Evolutionary conservation across 345 rosid species (phyloP).

Genomic region (Tarenaya hassleriana): DNA sequence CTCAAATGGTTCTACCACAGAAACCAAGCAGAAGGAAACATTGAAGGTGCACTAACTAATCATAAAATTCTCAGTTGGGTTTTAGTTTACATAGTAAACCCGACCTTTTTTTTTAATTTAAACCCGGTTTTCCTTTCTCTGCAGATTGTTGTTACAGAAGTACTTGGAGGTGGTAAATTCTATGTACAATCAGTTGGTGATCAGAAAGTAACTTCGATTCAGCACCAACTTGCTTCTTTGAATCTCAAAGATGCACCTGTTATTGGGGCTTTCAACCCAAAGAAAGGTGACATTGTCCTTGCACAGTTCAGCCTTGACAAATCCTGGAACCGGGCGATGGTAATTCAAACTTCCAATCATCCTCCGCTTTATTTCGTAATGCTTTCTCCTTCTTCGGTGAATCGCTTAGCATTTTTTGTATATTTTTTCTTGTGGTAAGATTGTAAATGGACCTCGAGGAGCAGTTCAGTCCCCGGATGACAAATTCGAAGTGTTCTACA

Average conservation of each 20-base stretch:
- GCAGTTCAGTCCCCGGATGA: constrained; percentile 60
- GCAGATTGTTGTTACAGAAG: constrained; percentile 90
- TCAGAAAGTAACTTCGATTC: constrained; percentile 64
- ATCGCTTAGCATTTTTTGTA: no score
- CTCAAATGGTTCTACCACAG: constrained; percentile 51
- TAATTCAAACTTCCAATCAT: constrained; percentile 26
- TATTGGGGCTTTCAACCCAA: constrained; percentile 77
- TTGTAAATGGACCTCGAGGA: constrained; percentile 78
- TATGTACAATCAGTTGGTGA: constrained; percentile 81
- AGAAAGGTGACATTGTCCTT: constrained; percentile 81
- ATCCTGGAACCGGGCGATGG: constrained; percentile 99
- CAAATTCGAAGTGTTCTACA: constrained; percentile 86
- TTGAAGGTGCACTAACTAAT: constrained; percentile 47
- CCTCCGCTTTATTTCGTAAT: neutral
- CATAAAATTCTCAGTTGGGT: neutral
- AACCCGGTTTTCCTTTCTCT: constrained; percentile 10
- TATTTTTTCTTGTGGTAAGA: constrained; percentile 31
- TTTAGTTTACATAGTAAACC: neutral
- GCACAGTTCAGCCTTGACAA: constrained; percentile 94
- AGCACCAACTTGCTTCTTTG: constrained; percentile 71
- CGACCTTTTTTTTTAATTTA: neutral
- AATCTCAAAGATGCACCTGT: constrained; percentile 72
- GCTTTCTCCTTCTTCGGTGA: neutral
- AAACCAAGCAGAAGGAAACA: constrained; percentile 86
- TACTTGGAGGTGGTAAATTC: constrained; percentile 81